phyloP scores from a whole-genome alignment of 2,329 filamentous ascomycete genomes.

The Arthrobotrys musiformis region DNA sequence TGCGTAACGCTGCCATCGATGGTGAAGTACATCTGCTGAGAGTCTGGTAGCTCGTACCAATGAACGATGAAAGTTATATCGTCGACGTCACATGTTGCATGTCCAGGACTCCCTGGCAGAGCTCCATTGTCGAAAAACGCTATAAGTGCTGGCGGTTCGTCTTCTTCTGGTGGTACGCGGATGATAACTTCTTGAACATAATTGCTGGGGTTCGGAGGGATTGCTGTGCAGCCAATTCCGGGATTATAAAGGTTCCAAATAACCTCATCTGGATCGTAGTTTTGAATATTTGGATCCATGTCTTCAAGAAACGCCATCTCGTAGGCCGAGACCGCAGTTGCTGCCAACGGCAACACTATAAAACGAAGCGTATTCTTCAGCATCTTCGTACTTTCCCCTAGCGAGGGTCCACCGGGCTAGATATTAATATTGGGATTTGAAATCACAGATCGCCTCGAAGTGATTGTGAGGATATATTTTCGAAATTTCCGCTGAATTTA shows the following conservation, averaged over 20 bases:
- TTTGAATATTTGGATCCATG: neutral
- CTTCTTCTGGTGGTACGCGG: neutral
- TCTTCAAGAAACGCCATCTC: slow-evolving; percentile 19
- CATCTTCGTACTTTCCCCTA: too few species aligned
- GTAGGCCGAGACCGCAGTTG: neutral
- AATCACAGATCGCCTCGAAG: too few species aligned
- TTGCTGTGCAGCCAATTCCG: neutral
- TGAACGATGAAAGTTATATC: slow-evolving; percentile 3
- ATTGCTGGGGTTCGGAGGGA: neutral
- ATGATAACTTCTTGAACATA: slow-evolving; percentile 1
- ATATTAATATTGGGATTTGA: too few species aligned
- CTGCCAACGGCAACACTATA: too few species aligned
- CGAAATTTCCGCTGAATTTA: too few species aligned
- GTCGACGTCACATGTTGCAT: neutral
- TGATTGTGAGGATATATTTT: too few species aligned
- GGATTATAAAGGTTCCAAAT: neutral
- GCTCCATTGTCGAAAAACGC: slow-evolving; percentile 10
- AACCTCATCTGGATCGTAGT: neutral
- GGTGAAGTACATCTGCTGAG: neutral
- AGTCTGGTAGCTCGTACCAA: slow-evolving; percentile 6
- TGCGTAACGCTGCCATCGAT: neutral
- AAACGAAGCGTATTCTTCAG: neutral
- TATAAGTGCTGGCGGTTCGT: neutral
- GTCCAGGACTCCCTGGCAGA: neutral
- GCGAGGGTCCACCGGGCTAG: too few species aligned